Evolutionary conservation across 2,329 filamentous ascomycete genomes (phyloP), one percentile per base, ranked within the genome.

Genomic region (Fusarium xylarioides): DNA sequence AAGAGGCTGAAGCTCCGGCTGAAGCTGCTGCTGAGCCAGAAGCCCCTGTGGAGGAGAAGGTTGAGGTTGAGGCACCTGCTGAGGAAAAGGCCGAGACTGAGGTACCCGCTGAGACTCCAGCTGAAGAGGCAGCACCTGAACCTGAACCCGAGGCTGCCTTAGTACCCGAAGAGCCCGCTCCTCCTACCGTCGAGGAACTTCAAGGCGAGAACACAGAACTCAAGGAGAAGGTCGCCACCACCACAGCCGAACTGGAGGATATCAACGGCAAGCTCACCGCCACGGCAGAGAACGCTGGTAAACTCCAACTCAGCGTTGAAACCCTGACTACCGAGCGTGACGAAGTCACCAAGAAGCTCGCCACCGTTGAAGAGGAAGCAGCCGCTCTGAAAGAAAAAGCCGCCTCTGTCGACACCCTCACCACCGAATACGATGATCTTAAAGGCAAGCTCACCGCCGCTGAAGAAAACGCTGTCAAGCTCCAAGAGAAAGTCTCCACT

Each of bases 321-420:
- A 63, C 57, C 4, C 37, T 74, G 1, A 57, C 59, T 1, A 23
- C 66, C 2, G 75, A 77, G 63, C 75, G 71, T 2, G 75, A 77
- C 15, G 74, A 78, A 44, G 66, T 78, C 16, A 68, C 75, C 11
- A 65, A 68, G 61, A 78, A 78, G 57, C 71, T 78, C 5, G 63
- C 73, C 19, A 54, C 55, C 10, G 56, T 68, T 0, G 69, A 74
- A 6, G 71, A 75, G 34, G 66, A 75, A 42, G 69, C 66, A 4
- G 34, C 68, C 4, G 63, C 69, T 3, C 68, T 76, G 2, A 59
- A 76, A 5, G 70, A 67, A 19, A 76, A 75, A 47, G 73, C 68
- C 4, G 71, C 67, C 2, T 68, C 54, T 2, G 53, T 74, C 1
- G 74, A 76, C 1, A 42, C 56, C 1, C 37, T 76, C 6, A 73